Conservation (phyloP, 352 stramenopile species). For the Phytophthora melonis region DNA sequence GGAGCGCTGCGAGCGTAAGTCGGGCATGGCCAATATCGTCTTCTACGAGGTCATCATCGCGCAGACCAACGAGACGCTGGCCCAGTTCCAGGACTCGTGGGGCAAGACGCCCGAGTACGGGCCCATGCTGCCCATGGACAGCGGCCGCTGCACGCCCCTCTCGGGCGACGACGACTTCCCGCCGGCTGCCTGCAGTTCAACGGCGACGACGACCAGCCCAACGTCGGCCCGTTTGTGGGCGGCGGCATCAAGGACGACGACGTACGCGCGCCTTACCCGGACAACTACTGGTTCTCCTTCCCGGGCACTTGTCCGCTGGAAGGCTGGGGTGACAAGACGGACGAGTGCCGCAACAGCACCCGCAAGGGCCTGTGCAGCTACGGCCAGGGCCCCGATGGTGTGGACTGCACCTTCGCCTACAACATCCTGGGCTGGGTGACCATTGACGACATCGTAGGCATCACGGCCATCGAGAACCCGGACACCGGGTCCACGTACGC, state of each 20-base stretch:
- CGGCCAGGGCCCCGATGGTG: constrained; percentile 64
- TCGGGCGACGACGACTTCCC: constrained; percentile 51
- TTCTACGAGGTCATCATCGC: constrained; percentile 80
- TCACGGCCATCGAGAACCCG: constrained; percentile 69
- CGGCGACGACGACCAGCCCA: constrained; percentile 62
- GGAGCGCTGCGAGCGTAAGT: constrained; percentile 71
- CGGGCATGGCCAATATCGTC: constrained; percentile 68
- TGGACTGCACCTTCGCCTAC: constrained; percentile 84
- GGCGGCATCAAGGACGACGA: constrained; percentile 60
- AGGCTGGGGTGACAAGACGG: constrained; percentile 64
- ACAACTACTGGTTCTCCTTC: constrained; percentile 80
- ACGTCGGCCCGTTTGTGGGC: constrained; percentile 78
- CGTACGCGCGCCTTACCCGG: constrained; percentile 57
- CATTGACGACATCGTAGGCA: constrained; percentile 83
- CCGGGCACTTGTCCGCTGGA: constrained; percentile 63
- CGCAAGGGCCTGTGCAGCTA: constrained; percentile 73
- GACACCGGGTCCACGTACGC: constrained; percentile 51
- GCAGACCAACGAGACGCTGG: constrained; percentile 69
- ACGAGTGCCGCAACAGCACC: constrained; percentile 53
- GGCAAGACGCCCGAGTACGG: constrained; percentile 74
- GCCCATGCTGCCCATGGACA: constrained; percentile 73
- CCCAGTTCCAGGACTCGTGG: constrained; percentile 64
- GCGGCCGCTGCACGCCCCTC: constrained; percentile 65
- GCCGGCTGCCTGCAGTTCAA: constrained; percentile 73
- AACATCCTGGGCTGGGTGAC: constrained; percentile 80